A percentile compares a stretch with the other conserved stretches of the same genome.
Evolutionary conservation across 768 basidiomycete species (phyloP).

Genomic region (Mycena galopus): DNA sequence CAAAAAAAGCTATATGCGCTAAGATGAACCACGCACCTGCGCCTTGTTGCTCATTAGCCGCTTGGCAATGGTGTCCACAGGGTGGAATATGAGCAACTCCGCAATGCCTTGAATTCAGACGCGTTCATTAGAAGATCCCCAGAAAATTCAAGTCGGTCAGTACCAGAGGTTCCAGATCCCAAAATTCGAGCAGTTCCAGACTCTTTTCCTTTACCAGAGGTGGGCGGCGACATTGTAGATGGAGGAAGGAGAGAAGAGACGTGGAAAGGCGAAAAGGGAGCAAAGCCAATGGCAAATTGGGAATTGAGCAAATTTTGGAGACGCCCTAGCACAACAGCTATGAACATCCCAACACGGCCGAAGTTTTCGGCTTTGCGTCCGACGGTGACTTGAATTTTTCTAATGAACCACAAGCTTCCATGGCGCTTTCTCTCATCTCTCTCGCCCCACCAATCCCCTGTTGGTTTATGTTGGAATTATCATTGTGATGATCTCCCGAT

Average conservation of each 20-base stretch:
- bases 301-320: conserved; percentile 21
- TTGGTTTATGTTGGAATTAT: too few relatives aligned
- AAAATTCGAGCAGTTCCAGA: conserved; percentile 92
- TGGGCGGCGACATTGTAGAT: conserved; percentile 56
- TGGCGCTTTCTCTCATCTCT: too few relatives aligned
- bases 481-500: too few relatives aligned
- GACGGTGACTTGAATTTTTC: background rate
- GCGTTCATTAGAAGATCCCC: conserved; percentile 21
- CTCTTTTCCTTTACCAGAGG: conserved; percentile 76
- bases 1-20: background rate
- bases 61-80: conserved; percentile 98
- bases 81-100: conserved; percentile 95
- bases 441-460: too few relatives aligned
- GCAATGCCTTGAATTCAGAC: conserved; percentile 76
- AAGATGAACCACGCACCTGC: conserved; percentile 64
- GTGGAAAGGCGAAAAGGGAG: background rate
- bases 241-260: conserved; percentile 10
- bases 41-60: conserved; percentile 98
- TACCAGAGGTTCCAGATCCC: conserved; percentile 94
- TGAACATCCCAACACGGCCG: background rate
- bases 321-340: background rate
- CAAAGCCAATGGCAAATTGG: conserved; percentile 29
- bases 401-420: too few relatives aligned
- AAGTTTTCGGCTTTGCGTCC: too few relatives aligned
- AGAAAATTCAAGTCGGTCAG: conserved; percentile 37